phyloP scores from a whole-genome alignment of 225 moss, liverwort and hornwort genomes.

The Rhytidiadelphus loreus region DNA sequence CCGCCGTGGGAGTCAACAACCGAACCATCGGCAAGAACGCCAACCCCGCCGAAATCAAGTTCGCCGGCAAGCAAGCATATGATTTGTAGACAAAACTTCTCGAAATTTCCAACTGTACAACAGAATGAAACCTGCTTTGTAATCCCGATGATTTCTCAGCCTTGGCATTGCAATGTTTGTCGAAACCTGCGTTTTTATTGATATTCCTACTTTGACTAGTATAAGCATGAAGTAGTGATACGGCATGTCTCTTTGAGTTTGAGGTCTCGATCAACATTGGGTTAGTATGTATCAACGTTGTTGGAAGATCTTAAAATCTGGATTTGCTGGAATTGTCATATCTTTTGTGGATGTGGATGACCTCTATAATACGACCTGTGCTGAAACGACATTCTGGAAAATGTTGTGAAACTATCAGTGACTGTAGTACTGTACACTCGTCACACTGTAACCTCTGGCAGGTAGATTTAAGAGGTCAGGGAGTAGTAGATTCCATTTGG shows the following conservation, averaged over 20 bases:
- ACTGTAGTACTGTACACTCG: background rate
- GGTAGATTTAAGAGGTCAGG: too few relatives aligned
- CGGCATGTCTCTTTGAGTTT: background rate
- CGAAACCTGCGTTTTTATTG: background rate
- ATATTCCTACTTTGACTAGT: background rate
- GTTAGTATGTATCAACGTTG: background rate
- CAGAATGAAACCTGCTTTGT: conserved; percentile 4
- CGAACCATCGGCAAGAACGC: conserved; percentile 77
- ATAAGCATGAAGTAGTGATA: background rate
- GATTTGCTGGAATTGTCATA: background rate
- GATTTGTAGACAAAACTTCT: conserved; percentile 59
- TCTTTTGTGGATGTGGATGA: background rate
- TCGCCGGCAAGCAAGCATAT: conserved; percentile 41
- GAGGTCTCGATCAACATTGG: background rate
- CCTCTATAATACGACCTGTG: background rate
- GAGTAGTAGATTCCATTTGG: background rate
- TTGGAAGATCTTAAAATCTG: background rate
- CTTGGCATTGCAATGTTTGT: background rate
- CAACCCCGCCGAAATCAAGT: conserved; percentile 70
- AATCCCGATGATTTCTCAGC: background rate
- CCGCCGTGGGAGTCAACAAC: conserved; percentile 60
- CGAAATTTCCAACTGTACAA: background rate
- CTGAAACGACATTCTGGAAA: background rate
- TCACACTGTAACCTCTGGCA: background rate
- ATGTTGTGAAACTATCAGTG: background rate